phyloP scores from a whole-genome alignment of 352 stramenopile species.

The Pythium plurisporium region DNA sequence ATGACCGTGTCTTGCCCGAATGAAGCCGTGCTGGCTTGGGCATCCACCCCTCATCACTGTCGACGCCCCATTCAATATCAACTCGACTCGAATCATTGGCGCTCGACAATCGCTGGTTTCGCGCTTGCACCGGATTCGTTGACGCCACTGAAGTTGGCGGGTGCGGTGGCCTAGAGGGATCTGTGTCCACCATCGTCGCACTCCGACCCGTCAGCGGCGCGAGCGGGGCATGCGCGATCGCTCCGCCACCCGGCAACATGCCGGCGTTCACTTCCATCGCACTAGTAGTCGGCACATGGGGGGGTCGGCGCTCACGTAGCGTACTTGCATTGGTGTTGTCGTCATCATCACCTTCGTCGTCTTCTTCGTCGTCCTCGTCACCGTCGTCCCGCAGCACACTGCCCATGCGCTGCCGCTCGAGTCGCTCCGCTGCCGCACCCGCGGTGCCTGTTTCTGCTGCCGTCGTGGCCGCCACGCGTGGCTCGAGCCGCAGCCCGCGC shows the following conservation, averaged over 20 bases:
- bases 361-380: constrained; percentile 18
- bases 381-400: constrained; percentile 17
- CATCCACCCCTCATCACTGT: constrained; percentile 78
- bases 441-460: no score
- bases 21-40: constrained; percentile 76
- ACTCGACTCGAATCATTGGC: background rate
- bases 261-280: background rate
- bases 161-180: background rate
- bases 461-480: background rate
- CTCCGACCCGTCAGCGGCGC: constrained; percentile 11
- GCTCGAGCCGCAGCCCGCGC: background rate
- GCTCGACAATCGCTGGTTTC: constrained; percentile 18
- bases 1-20: constrained; percentile 72
- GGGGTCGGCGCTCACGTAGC: no score
- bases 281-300: background rate
- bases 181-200: constrained; percentile 1
- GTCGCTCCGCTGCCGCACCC: background rate
- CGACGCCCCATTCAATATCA: constrained; percentile 23
- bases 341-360: constrained; percentile 13
- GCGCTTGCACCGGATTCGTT: background rate
- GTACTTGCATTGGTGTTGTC: background rate
- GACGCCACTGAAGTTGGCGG: background rate
- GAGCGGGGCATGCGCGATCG: background rate
- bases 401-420: background rate
- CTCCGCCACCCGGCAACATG: background rate